Evolutionary conservation across 345 rosid genomes (phyloP), one percentile per base, ranked within the genome.

Genomic region (Eucalyptus polybractea): DNA sequence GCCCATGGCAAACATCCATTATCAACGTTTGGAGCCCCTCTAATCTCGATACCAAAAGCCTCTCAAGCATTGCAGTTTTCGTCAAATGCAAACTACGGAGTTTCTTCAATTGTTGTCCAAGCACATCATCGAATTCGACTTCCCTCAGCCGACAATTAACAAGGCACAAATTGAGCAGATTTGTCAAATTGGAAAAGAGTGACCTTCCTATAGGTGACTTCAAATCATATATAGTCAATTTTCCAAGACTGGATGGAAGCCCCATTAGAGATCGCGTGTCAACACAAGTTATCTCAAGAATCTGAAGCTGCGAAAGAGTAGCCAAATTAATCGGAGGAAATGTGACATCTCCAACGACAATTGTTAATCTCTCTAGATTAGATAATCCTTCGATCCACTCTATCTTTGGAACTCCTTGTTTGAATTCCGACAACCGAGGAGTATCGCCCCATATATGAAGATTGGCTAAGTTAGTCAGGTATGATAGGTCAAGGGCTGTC

Each of bases 61-160:
- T 51, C 54, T 51, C 54, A 3, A 51, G 54, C 54, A 51, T 51
- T 51, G 21, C 8, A 51, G 8, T 16, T 0, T 51, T 16, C 54
- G 0, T 17, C 22, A 51, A 51, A 17, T 0, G 0, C 16, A 13
- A 29, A 24, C 0, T 0, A 56, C 0, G 3, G 69, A 62, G 69
- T 62, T 62, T 29, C 69, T 62, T n/a, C 31, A 62, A 9, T 27
- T 62, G 69, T 1, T 62, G 16, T 62, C 69, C 69, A 29, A 62
- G 69, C 33, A 29, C 4, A 62, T 62, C 33, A 62, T 62, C 33
- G 1, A 62, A 29, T 62, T 62, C 17, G 3, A 62, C 16, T 29
- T 62, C 33, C 69, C 33, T 62, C 69, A 29, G 3, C 69, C 8
- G 69, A 29, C 33, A 29, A 13, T 62, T 62, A 62, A 27, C 33